phyloP scores from a whole-genome alignment of 2,329 filamentous ascomycete genomes.

The Zymoseptoria ardabiliae region DNA sequence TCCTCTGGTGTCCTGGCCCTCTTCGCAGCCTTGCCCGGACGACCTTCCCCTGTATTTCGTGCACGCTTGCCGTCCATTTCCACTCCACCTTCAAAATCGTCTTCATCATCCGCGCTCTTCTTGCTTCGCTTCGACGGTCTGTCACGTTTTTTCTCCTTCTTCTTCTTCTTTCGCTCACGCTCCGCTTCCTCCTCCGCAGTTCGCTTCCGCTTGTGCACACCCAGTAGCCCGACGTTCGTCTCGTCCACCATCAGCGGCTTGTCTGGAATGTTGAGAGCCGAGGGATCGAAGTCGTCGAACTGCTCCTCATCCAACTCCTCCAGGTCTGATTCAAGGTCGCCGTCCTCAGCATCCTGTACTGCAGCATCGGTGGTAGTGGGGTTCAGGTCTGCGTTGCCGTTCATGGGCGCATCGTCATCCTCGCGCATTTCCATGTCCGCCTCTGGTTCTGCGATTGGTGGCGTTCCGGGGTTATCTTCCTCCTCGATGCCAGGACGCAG shows the following conservation, averaged over 20 bases:
- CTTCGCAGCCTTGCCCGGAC: constrained; percentile 38
- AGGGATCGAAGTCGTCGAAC: constrained; percentile 58
- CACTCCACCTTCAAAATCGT: constrained; percentile 34
- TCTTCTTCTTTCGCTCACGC: constrained; percentile 44
- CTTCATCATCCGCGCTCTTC: constrained; percentile 13
- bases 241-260: constrained; percentile 55
- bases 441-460: constrained; percentile 36
- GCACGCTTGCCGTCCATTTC: constrained; percentile 48
- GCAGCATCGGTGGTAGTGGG: constrained; percentile 25
- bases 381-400: constrained; percentile 11
- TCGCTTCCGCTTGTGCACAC: constrained; percentile 59
- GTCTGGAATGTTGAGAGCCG: constrained; percentile 54
- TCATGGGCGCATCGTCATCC: constrained; percentile 23
- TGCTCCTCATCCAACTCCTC: constrained; percentile 59
- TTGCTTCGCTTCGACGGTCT: constrained; percentile 25
- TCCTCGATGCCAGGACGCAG: constrained; percentile 42
- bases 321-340: constrained; percentile 53
- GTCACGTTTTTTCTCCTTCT: constrained; percentile 20
- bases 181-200: constrained; percentile 54
- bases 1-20: constrained; percentile 53
- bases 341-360: constrained; percentile 35
- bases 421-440: constrained; percentile 41
- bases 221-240: constrained; percentile 53
- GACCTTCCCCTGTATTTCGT: constrained; percentile 44
- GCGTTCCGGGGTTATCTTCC: constrained; percentile 38